phyloP scores from a whole-genome alignment of 306 rosid species.

The Abrus pulchellus region DNA sequence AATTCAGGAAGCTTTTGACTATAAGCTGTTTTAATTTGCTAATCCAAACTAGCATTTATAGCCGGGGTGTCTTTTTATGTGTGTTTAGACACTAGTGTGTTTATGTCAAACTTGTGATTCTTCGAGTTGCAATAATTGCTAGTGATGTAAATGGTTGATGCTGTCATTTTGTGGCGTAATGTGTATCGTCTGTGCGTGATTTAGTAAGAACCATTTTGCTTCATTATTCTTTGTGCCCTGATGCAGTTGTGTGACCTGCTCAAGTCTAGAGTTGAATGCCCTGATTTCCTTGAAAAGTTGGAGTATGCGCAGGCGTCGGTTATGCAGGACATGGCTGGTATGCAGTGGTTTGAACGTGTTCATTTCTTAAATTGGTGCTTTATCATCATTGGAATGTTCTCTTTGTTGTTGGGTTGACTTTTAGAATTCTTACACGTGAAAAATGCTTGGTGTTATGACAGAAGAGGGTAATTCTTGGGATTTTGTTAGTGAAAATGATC shows the following conservation, averaged over 20 bases:
- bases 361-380: slow-evolving; percentile 25
- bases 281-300: slow-evolving; percentile 84
- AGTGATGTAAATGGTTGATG: slow-evolving; percentile 14
- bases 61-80: not conserved
- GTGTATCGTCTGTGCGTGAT: slow-evolving; percentile 29
- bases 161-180: not conserved
- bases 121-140: not conserved
- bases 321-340: slow-evolving; percentile 67
- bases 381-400: not conserved
- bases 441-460: slow-evolving; percentile 50
- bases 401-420: slow-evolving; percentile 13
- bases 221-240: slow-evolving; percentile 23
- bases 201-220: slow-evolving; percentile 8
- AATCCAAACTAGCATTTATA: not conserved
- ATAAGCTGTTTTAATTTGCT: too few species aligned
- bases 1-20: not conserved
- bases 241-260: slow-evolving; percentile 88
- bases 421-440: slow-evolving; percentile 18
- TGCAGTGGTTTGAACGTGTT: slow-evolving; percentile 45
- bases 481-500: slow-evolving; percentile 77
- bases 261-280: slow-evolving; percentile 83
- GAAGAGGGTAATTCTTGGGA: slow-evolving; percentile 97
- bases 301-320: slow-evolving; percentile 76
- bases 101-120: not conserved
- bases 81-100: not conserved